These are phyloP conservation scores for Termitomyces sp. DNA, from an alignment of 768 basidiomycete species.

Conservation along the genomic window DNA sequence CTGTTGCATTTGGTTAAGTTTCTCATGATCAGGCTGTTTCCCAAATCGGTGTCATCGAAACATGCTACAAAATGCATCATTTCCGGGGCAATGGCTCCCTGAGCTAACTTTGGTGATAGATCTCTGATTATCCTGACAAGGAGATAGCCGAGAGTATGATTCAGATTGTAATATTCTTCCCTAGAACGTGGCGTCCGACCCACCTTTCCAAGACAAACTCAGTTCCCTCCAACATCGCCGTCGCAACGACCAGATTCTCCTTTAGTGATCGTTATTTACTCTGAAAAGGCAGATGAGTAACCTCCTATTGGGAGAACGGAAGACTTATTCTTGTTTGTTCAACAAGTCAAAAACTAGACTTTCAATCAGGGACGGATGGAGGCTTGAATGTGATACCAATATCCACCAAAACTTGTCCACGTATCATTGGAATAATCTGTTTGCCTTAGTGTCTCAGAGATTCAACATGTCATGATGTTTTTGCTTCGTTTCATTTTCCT, in stretches of 20 bases:
- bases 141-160: slow-evolving; percentile 16
- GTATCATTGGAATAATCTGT: not conserved
- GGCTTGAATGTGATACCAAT: not conserved
- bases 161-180: slow-evolving; percentile 13
- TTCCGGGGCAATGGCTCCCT: slow-evolving; percentile 16
- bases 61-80: slow-evolving; percentile 8
- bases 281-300: not conserved
- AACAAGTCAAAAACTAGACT: too few species aligned
- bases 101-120: slow-evolving; percentile 7
- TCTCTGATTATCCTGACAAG: slow-evolving; percentile 16
- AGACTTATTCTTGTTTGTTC: too few species aligned
- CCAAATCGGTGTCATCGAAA: not conserved
- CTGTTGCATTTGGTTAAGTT: not conserved
- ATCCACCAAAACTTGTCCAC: not conserved
- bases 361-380: not conserved
- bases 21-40: not conserved
- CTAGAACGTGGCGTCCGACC: slow-evolving; percentile 13
- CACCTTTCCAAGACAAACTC: not conserved
- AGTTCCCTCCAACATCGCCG: not conserved
- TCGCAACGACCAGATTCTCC: not conserved
- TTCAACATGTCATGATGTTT: not conserved
- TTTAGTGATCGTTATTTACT: not conserved
- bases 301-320: not conserved
- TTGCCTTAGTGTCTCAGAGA: not conserved
- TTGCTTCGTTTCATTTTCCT: not conserved